These are phyloP conservation scores for Cucurbita pepo DNA, from an alignment of 306 rosid genomes.

Conservation along the genomic window DNA sequence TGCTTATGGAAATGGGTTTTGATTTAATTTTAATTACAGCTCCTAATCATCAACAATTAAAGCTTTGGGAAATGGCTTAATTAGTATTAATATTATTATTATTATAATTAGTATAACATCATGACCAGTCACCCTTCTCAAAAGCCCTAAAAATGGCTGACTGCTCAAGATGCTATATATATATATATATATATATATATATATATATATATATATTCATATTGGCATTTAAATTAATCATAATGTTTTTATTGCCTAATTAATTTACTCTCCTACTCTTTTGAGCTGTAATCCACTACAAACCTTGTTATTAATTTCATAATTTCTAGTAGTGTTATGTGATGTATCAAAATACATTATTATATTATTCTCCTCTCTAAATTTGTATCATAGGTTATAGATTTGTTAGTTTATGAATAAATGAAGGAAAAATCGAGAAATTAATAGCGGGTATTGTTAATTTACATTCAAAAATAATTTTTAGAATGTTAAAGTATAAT, in stretches of 20 bases:
- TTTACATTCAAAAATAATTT: no score
- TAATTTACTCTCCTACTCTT: background rate
- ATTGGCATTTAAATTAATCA: background rate
- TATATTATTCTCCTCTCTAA: no score
- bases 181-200: background rate
- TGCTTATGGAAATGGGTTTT: slow-evolving; percentile 32
- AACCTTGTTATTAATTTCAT: no score
- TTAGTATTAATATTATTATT: background rate
- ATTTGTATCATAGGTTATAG: no score
- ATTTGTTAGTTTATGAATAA: no score
- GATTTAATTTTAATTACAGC: background rate
- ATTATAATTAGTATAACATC: slow-evolving; percentile 23
- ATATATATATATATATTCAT: background rate
- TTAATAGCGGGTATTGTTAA: no score
- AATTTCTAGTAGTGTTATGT: no score
- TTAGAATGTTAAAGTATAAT: no score
- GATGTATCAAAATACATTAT: no score
- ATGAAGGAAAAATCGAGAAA: no score
- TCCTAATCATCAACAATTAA: background rate
- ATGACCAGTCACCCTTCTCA: slow-evolving; percentile 48
- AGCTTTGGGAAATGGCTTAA: background rate
- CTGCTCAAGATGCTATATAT: slow-evolving; percentile 50
- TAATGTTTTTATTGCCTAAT: background rate
- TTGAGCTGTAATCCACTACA: background rate
- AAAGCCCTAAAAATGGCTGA: slow-evolving; percentile 30